Percentiles rank a stretch among this genome's conserved stretches.
Evolutionary conservation across 2,329 filamentous ascomycete species (phyloP).

Genomic region (Stemphylium vesicarium): DNA sequence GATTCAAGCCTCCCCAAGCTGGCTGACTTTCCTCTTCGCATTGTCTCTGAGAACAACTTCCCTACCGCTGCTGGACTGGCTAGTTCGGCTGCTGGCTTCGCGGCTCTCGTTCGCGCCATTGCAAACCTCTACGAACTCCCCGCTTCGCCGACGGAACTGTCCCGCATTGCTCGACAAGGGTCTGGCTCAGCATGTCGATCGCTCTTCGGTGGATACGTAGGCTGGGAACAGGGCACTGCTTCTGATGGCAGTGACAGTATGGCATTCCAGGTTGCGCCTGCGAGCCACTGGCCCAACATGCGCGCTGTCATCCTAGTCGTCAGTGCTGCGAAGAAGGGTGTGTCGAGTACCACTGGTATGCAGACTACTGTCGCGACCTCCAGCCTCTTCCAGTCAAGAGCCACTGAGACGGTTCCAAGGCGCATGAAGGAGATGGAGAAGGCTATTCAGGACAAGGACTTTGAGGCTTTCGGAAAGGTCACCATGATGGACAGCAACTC

Average conservation of each 20-base stretch:
- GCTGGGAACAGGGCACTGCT: slow-evolving; percentile 81
- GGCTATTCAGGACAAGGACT: slow-evolving; percentile 79
- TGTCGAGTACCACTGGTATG: slow-evolving; percentile 93
- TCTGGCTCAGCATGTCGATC: slow-evolving; percentile 94
- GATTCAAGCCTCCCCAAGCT: slow-evolving; percentile 82
- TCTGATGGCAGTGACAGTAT: slow-evolving; percentile 84
- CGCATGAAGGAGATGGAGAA: slow-evolving; percentile 86
- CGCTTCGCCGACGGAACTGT: slow-evolving; percentile 80
- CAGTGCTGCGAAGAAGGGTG: slow-evolving; percentile 93
- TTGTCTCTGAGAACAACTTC: slow-evolving; percentile 99
- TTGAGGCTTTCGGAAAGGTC: slow-evolving; percentile 82
- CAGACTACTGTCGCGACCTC: slow-evolving; percentile 94
- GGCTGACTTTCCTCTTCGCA: slow-evolving; percentile 75
- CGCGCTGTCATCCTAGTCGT: slow-evolving; percentile 89
- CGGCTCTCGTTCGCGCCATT: slow-evolving; percentile 77
- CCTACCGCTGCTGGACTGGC: slow-evolving; percentile 91
- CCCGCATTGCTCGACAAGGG: slow-evolving; percentile 87
- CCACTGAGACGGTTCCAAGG: slow-evolving; percentile 76
- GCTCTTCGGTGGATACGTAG: slow-evolving; percentile 93
- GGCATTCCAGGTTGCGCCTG: slow-evolving; percentile 86
- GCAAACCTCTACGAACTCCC: slow-evolving; percentile 90
- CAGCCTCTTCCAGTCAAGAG: slow-evolving; percentile 80
- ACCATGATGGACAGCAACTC: slow-evolving; percentile 98
- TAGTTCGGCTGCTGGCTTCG: slow-evolving; percentile 69
- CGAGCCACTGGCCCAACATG: slow-evolving; percentile 94